Base-by-base conservation (phyloP, 2,329 filamentous ascomycete species). In the Pezicula neosporulosa region DNA sequence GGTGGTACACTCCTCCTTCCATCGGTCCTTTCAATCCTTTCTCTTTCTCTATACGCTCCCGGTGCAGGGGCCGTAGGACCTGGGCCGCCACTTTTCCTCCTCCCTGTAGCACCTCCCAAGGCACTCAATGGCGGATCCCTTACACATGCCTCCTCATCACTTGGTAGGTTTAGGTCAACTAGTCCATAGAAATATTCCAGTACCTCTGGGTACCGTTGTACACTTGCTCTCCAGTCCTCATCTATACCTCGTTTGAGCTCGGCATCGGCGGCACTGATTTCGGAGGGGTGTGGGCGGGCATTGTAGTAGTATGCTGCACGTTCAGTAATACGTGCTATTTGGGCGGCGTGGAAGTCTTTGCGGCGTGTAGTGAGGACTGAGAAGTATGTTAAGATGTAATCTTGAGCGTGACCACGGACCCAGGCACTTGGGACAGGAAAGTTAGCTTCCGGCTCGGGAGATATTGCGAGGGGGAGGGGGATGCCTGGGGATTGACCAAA, bases 121-220 rank as follows among this genome's bases (percentile, higher is more conserved):
- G 64, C 65, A 58, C 77, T 80, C 55, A 86, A 67, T 3, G 82
- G 82, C 30, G 82, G 82, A 51, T 85, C 77, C 59, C 78, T 80
- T 35, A 86, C 80, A 15, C 72, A 70, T 2, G 76, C 68, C 38
- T 85, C 82, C 49, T 82, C 74, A 51, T 90, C 85, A 38, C 71
- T 70, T 0, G 88, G 87, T 4, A 89, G 69, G 19, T 75, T 79
- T 52, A 90, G 66, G 49, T 85, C 80, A 35, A 91, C 85, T 36
- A 91, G 73, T 53, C 81, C 56, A 77, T 86, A 92, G 65, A 87
- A 92, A 69, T 92, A 90, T 68, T 90, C 85, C 49, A 93, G 74
- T n/a, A 92, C 84, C 65, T 91, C 86, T 4, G 88, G 89, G 61
- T 92, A 93, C 49, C 84, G 79, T 61, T 89, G 81, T 37, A 91